Percentiles rank a stretch among this genome's conserved stretches.
Evolutionary conservation across 495 filamentous ascomycete species (phyloP).

Genomic region (Cercophora sp.): DNA sequence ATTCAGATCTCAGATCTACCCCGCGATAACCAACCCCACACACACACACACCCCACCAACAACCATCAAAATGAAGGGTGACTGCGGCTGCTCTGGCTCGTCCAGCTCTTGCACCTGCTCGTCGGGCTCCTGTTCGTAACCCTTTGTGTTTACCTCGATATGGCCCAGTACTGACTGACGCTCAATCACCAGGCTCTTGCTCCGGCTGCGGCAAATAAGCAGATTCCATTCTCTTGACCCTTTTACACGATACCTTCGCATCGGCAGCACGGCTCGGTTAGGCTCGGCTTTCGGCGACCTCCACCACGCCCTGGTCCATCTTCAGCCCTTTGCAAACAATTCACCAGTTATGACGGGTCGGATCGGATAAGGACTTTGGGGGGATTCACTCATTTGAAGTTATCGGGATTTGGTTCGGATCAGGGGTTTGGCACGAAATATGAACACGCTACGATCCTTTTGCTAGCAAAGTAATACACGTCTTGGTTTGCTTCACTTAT

Average conservation of each 20-base stretch:
- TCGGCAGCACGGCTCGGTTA: neutral
- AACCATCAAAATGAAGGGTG: constrained; percentile 42
- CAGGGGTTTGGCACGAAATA: too few species aligned
- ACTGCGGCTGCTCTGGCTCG: constrained; percentile 44
- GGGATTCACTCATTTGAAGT: neutral
- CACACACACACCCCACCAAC: too few species aligned
- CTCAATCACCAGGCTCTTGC: constrained; percentile 33
- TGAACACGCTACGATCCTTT: too few species aligned
- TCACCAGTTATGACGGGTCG: too few species aligned
- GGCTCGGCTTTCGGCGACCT: neutral
- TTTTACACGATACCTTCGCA: neutral
- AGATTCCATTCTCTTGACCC: neutral
- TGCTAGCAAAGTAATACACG: too few species aligned
- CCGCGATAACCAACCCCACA: too few species aligned
- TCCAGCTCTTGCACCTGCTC: constrained; percentile 36
- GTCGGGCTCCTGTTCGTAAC: constrained; percentile 28
- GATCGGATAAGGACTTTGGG: too few species aligned
- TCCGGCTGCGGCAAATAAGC: constrained; percentile 18
- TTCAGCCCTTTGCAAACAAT: too few species aligned
- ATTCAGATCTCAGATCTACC: too few species aligned
- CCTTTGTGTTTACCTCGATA: too few species aligned
- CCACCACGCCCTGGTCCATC: too few species aligned
- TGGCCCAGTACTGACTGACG: neutral
- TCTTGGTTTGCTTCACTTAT: too few species aligned
- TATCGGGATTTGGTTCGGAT: neutral